Conservation (phyloP, 352 stramenopile species). For the Globisporangium camurandrum region DNA sequence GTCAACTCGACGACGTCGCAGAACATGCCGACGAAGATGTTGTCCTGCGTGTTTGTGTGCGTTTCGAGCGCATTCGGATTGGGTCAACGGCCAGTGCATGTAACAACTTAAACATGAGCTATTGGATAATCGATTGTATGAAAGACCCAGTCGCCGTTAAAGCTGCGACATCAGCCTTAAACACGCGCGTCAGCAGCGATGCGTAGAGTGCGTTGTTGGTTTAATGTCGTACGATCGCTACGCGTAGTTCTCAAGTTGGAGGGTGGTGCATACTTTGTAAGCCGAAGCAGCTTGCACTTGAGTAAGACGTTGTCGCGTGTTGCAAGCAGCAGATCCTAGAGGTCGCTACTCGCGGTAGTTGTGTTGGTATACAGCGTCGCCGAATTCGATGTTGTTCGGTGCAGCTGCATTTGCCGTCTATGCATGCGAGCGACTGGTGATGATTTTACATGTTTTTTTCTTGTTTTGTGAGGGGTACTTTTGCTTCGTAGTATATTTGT, state of each 20-base stretch:
- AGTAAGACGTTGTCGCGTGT: constrained; percentile 45
- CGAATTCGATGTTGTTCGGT: too few species aligned
- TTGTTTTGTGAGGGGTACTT: too few species aligned
- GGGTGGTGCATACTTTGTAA: constrained; percentile 27
- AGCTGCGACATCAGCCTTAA: constrained; percentile 33
- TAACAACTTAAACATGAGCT: constrained; percentile 35
- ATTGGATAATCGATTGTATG: constrained; percentile 32
- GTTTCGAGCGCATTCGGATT: constrained; percentile 36
- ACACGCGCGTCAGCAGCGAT: constrained; percentile 25
- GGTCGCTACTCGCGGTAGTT: neutral
- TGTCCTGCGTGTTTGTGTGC: constrained; percentile 25
- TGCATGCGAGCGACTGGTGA: too few species aligned
- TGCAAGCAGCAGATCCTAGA: constrained; percentile 20
- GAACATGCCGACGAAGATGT: constrained; percentile 75
- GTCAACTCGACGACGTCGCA: constrained; percentile 67
- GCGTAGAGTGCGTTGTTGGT: constrained; percentile 35
- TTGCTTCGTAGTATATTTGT: too few species aligned
- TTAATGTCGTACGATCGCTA: constrained; percentile 32
- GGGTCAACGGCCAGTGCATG: constrained; percentile 34
- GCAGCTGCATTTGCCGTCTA: too few species aligned
- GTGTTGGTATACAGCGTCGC: too few species aligned
- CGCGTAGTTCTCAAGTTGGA: constrained; percentile 32
- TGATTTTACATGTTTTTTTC: too few species aligned
- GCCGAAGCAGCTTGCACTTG: constrained; percentile 46
- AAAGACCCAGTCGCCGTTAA: constrained; percentile 45